Evolutionary conservation across 768 basidiomycete genomes (phyloP), one percentile per base, ranked within the genome.

Genomic region (Rhizopogon vulgaris): DNA sequence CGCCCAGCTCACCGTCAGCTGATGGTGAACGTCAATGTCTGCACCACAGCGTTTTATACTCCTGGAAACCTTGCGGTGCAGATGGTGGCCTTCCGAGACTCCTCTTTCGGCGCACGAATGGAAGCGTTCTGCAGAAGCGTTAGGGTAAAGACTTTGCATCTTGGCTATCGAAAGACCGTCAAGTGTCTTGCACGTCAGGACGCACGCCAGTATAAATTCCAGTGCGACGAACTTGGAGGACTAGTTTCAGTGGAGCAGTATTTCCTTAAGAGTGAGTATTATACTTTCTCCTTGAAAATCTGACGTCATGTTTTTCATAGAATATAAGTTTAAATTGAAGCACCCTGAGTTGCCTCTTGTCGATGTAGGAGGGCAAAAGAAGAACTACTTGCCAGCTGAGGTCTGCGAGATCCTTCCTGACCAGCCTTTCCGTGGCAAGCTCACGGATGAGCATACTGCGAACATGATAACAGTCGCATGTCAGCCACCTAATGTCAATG

Each of bases 161-260:
- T 92, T 12, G 80, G 82, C n/a, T 85, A 89, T 60, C 80, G 72
- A 61, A 91, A 89, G 69, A 82, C 83, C 0, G 75, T 92, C 53
- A 85, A 84, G 63, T 65, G 65, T 2, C 62, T 87, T 12, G 71
- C 73, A 11, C 70, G 71, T 22, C 42, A 67, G 17, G 75, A 34
- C 9, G 71, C 80, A 14, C 68, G 42, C 36, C 61, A 73, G 28
- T 66, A 76, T 53, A 63, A 50, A 11, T 80, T 80, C 55, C 59
- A 64, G 8, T 68, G 73, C 5, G 65, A 71, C 2, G 76, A 76
- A 27, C 61, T 67, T 45, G 69, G 69, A 5, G 66, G 63, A 1
- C 24, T 38, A 14, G 71, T 80, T 27, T 71, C 69, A 0, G 80
- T 81, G 2, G 73, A 75, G 51, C 55, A 74, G 25, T 80, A 79